phyloP scores from a whole-genome alignment of 495 filamentous ascomycete species.

The Penicillium steckii region DNA sequence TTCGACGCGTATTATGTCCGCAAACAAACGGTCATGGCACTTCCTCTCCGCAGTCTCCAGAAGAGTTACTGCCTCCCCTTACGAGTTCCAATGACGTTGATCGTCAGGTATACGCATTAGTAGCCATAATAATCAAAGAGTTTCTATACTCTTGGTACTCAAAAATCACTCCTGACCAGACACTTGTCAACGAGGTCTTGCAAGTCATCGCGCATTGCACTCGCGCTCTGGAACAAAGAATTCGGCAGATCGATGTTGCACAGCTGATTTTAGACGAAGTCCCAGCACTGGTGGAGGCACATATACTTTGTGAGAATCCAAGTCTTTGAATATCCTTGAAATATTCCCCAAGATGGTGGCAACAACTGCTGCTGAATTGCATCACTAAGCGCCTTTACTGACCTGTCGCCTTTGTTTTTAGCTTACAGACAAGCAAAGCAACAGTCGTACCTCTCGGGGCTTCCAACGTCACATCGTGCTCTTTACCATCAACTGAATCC shows the following conservation, averaged over 20 bases:
- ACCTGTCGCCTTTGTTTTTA: slow-evolving; percentile 16
- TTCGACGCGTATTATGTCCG: slow-evolving; percentile 66
- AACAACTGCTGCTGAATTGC: not conserved
- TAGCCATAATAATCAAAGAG: slow-evolving; percentile 84
- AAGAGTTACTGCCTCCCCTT: slow-evolving; percentile 83
- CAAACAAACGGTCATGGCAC: slow-evolving; percentile 41
- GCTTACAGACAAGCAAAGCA: slow-evolving; percentile 56
- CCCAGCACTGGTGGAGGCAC: slow-evolving; percentile 74
- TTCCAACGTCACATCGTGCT: slow-evolving; percentile 46
- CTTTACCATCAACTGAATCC: slow-evolving; percentile 85
- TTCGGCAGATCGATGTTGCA: slow-evolving; percentile 79
- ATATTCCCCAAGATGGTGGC: not conserved
- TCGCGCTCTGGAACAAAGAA: slow-evolving; percentile 76
- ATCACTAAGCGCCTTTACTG: slow-evolving; percentile 4
- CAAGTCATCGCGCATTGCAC: slow-evolving; percentile 89
- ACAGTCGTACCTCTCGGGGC: slow-evolving; percentile 44
- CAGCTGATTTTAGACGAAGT: slow-evolving; percentile 85
- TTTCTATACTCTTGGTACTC: slow-evolving; percentile 91
- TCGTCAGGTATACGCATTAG: slow-evolving; percentile 84
- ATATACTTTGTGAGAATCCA: slow-evolving; percentile 68
- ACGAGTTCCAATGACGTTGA: slow-evolving; percentile 93
- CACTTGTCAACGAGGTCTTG: slow-evolving; percentile 81
- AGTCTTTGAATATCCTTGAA: slow-evolving; percentile 16
- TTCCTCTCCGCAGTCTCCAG: slow-evolving; percentile 54
- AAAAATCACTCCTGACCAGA: slow-evolving; percentile 85